Evolutionary conservation across 2,329 filamentous ascomycete genomes (phyloP).

Genomic region (Sclerotinia nivalis): DNA sequence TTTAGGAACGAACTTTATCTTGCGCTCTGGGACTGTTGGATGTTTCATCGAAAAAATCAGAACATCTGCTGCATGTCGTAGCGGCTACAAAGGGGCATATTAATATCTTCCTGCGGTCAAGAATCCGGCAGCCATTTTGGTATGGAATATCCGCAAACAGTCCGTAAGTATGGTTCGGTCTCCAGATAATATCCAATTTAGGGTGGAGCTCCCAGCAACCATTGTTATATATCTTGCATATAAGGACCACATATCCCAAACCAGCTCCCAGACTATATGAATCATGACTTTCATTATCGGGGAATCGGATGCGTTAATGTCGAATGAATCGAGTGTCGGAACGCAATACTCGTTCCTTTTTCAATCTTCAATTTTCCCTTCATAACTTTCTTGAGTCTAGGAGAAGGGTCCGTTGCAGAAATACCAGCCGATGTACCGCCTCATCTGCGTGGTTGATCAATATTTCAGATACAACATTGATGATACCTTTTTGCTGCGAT

Average conservation of each 20-base stretch:
- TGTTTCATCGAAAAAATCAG: not conserved
- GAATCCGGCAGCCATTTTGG: not conserved
- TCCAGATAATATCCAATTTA: not conserved
- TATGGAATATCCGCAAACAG: not conserved
- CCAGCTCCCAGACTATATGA: not conserved
- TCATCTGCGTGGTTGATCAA: not conserved
- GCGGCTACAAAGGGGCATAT: not conserved
- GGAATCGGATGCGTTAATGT: not conserved
- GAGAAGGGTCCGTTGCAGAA: not conserved
- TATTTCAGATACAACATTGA: not conserved
- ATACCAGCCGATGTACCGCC: not conserved
- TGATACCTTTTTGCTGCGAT: not conserved
- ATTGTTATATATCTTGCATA: constrained; percentile 7
- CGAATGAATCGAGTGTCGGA: not conserved
- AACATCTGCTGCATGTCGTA: not conserved
- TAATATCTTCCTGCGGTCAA: not conserved
- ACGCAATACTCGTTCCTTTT: not conserved
- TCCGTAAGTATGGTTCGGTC: not conserved
- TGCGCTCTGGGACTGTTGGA: not conserved
- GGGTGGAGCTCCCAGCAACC: not conserved
- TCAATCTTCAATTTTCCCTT: not conserved
- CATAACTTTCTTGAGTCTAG: not conserved
- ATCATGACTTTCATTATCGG: constrained; percentile 3
- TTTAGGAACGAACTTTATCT: not conserved
- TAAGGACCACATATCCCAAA: constrained; percentile 13